Conservation (phyloP, 352 stramenopile species). For the Elongisporangium undulatum region DNA sequence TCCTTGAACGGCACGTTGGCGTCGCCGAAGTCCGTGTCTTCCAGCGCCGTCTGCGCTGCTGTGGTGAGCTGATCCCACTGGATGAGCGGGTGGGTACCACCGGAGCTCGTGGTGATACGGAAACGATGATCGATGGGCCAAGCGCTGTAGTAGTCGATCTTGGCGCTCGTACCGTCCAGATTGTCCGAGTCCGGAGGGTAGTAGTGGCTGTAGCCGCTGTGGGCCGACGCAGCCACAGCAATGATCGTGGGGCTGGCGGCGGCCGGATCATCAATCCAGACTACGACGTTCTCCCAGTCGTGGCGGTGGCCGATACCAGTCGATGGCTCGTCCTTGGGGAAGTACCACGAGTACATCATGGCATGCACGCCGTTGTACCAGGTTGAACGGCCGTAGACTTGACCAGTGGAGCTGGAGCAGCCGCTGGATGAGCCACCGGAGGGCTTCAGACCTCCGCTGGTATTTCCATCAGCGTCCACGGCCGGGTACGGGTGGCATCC, state of each 20-base stretch:
- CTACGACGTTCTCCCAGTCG: slow-evolving; percentile 30
- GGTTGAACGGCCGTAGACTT: slow-evolving; percentile 15
- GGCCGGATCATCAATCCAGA: slow-evolving; percentile 30
- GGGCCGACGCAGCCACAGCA: slow-evolving; percentile 12
- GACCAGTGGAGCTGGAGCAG: neutral
- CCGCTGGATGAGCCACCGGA: slow-evolving; percentile 13
- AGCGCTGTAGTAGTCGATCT: slow-evolving; percentile 9
- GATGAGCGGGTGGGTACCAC: slow-evolving; percentile 17
- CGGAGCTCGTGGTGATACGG: slow-evolving; percentile 9
- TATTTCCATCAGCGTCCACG: slow-evolving; percentile 22
- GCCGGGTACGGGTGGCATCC: slow-evolving; percentile 30
- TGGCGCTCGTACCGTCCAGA: slow-evolving; percentile 14
- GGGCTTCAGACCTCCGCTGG: slow-evolving; percentile 23
- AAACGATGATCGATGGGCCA: slow-evolving; percentile 12
- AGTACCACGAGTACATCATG: slow-evolving; percentile 39
- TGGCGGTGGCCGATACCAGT: slow-evolving; percentile 26
- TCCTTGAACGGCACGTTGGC: slow-evolving; percentile 25
- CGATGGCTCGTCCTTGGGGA: slow-evolving; percentile 30
- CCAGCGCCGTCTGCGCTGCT: slow-evolving; percentile 10
- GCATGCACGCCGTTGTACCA: slow-evolving; percentile 14
- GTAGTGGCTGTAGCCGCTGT: slow-evolving; percentile 15
- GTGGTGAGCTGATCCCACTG: slow-evolving; percentile 18
- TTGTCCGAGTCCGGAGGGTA: slow-evolving; percentile 15
- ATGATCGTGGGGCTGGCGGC: slow-evolving; percentile 10
- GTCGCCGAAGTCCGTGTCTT: slow-evolving; percentile 17